Percentiles rank a stretch among this genome's conserved stretches.
Conservation (phyloP, 495 filamentous ascomycete genomes). For the Aspergillus cavernicola region DNA sequence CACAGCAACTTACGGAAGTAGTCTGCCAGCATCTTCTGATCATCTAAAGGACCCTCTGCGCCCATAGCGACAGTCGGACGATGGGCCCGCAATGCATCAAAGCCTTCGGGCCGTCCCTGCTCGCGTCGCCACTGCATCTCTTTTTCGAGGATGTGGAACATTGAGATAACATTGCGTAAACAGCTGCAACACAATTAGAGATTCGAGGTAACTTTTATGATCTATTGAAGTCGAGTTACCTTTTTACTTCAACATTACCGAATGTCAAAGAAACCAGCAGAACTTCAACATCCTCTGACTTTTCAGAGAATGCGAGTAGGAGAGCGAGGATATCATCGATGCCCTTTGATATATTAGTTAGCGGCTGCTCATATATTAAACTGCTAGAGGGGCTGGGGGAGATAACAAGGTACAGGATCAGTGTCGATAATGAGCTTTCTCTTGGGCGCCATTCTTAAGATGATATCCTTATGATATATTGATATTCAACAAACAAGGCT, state of each 20-base stretch:
- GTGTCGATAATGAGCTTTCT: constrained; percentile 92
- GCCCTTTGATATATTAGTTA: constrained; percentile 52
- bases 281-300: constrained; percentile 82
- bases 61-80: constrained; percentile 86
- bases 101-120: constrained; percentile 62
- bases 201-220: background rate
- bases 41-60: constrained; percentile 77
- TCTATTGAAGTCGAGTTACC: constrained; percentile 35
- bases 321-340: constrained; percentile 89
- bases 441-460: constrained; percentile 12
- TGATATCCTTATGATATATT: background rate
- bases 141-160: constrained; percentile 90
- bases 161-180: constrained; percentile 80
- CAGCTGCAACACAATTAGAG: constrained; percentile 49
- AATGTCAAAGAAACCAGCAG: constrained; percentile 88
- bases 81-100: constrained; percentile 58
- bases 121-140: constrained; percentile 80
- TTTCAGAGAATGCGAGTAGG: constrained; percentile 77
- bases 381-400: background rate
- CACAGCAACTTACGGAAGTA: constrained; percentile 70
- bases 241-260: constrained; percentile 84
- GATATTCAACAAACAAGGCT: background rate
- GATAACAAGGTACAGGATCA: constrained; percentile 60
- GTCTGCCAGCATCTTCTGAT: constrained; percentile 79
- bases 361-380: background rate